These are phyloP conservation scores for Cymodocea nodosa DNA, from an alignment of 116 monocot species.

Conservation along the genomic window DNA sequence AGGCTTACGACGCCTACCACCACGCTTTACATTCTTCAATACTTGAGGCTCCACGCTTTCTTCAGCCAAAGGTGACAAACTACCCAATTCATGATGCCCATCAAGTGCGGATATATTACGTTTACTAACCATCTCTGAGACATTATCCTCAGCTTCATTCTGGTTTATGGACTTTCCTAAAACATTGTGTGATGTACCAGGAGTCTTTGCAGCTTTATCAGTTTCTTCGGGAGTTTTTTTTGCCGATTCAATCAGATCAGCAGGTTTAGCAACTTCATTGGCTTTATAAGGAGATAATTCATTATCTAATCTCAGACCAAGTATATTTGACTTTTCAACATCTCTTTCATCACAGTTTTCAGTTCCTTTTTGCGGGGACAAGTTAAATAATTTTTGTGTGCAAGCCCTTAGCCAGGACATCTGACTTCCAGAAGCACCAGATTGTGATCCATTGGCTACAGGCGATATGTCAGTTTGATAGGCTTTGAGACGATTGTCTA, in stretches of 20 bases:
- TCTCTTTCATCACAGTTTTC: slow-evolving; percentile 15
- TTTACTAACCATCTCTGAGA: background rate
- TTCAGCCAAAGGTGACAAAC: slow-evolving; percentile 9
- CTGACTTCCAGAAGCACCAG: slow-evolving; percentile 36
- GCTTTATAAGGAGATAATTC: slow-evolving; percentile 31
- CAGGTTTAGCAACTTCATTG: slow-evolving; percentile 21
- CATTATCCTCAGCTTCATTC: slow-evolving; percentile 9
- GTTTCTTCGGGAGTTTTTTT: background rate
- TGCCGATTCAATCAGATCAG: background rate
- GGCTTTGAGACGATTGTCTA: slow-evolving; percentile 31
- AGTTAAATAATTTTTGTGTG: slow-evolving; percentile 43
- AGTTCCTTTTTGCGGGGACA: slow-evolving; percentile 54
- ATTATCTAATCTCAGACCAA: slow-evolving; percentile 17
- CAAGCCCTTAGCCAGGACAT: slow-evolving; percentile 70
- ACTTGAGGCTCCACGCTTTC: background rate
- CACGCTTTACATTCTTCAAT: slow-evolving; percentile 4
- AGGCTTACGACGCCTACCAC: slow-evolving; percentile 9
- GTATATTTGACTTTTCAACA: slow-evolving; percentile 15
- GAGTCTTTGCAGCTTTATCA: background rate
- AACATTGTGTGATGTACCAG: slow-evolving; percentile 22
- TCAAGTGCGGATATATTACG: background rate
- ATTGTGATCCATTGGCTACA: slow-evolving; percentile 13
- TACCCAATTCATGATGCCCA: background rate
- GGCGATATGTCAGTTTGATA: slow-evolving; percentile 22
- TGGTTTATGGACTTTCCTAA: slow-evolving; percentile 27